These are phyloP conservation scores for Elymus sibiricus DNA, from an alignment of 176 grass and related monocot species.

Conservation along the genomic window DNA sequence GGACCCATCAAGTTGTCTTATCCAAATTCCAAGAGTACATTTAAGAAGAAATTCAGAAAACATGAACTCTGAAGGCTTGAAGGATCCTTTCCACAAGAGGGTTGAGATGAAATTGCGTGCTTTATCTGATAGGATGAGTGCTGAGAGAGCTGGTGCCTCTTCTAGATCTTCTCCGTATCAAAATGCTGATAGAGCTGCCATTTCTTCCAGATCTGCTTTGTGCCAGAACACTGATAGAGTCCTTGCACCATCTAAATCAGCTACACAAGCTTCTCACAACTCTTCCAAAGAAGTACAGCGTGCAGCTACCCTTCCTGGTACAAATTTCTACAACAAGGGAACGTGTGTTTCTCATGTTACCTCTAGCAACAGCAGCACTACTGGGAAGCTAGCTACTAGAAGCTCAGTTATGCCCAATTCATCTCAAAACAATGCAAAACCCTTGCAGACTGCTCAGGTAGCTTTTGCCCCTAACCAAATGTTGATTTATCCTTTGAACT, in stretches of 20 bases:
- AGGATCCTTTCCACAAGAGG: slow-evolving; percentile 49
- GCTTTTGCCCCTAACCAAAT: neutral
- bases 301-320: neutral
- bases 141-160: slow-evolving; percentile 17
- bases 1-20: slow-evolving; percentile 32
- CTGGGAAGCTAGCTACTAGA: slow-evolving; percentile 15
- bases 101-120: slow-evolving; percentile 57
- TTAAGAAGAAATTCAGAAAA: slow-evolving; percentile 40
- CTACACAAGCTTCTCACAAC: slow-evolving; percentile 16
- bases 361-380: slow-evolving; percentile 1
- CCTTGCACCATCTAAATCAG: slow-evolving; percentile 23
- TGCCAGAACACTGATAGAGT: slow-evolving; percentile 7
- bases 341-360: slow-evolving; percentile 19
- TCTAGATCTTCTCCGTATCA: slow-evolving; percentile 29
- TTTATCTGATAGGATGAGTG: slow-evolving; percentile 57
- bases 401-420: slow-evolving; percentile 7
- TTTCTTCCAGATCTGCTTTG: slow-evolving; percentile 24
- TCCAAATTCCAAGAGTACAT: slow-evolving; percentile 27
- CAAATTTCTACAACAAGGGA: slow-evolving; percentile 6
- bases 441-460: slow-evolving; percentile 26
- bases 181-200: slow-evolving; percentile 20
- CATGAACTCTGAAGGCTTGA: slow-evolving; percentile 26
- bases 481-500: neutral
- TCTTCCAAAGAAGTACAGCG: neutral
- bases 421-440: slow-evolving; percentile 31